Conservation (phyloP, 768 basidiomycete species). For the Lentinula aciculospora region DNA sequence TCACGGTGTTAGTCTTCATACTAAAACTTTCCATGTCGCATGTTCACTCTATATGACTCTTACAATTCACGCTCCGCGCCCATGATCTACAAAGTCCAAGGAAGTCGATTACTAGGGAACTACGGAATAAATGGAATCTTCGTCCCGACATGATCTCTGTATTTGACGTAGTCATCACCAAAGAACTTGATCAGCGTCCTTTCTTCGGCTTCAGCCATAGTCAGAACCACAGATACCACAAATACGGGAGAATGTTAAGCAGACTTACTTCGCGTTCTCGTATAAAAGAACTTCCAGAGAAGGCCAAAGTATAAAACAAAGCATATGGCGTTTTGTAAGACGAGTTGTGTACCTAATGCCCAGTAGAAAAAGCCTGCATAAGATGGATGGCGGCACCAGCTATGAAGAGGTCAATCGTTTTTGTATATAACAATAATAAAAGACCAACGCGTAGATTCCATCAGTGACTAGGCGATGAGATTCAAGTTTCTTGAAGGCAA, state of each 20-base stretch:
- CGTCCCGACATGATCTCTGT: slow-evolving; percentile 75
- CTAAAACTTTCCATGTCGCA: slow-evolving; percentile 22
- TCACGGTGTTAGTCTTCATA: slow-evolving; percentile 1
- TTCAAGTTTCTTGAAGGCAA: slow-evolving; percentile 69
- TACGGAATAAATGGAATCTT: slow-evolving; percentile 83
- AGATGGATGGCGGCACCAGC: slow-evolving; percentile 90
- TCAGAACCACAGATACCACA: background rate
- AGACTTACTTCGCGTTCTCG: slow-evolving; percentile 71
- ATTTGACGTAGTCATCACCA: slow-evolving; percentile 78
- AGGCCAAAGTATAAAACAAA: slow-evolving; percentile 60
- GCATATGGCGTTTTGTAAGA: slow-evolving; percentile 81
- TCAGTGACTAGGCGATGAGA: slow-evolving; percentile 79
- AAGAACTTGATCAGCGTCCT: slow-evolving; percentile 77
- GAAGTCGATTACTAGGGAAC: slow-evolving; percentile 7
- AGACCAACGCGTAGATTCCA: slow-evolving; percentile 80
- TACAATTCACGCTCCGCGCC: background rate
- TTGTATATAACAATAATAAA: background rate
- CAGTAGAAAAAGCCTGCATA: slow-evolving; percentile 98
- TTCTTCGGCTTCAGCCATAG: slow-evolving; percentile 66
- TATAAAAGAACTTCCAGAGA: slow-evolving; percentile 84
- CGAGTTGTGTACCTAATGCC: slow-evolving; percentile 91
- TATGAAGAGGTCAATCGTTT: slow-evolving; percentile 19
- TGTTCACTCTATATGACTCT: slow-evolving; percentile 11
- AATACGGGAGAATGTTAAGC: background rate
- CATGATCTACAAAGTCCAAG: background rate